Percentiles rank a stretch among this genome's conserved stretches.
Conservation (phyloP, 202 grass and related monocot species). For the Cymbopogon flexuosus region DNA sequence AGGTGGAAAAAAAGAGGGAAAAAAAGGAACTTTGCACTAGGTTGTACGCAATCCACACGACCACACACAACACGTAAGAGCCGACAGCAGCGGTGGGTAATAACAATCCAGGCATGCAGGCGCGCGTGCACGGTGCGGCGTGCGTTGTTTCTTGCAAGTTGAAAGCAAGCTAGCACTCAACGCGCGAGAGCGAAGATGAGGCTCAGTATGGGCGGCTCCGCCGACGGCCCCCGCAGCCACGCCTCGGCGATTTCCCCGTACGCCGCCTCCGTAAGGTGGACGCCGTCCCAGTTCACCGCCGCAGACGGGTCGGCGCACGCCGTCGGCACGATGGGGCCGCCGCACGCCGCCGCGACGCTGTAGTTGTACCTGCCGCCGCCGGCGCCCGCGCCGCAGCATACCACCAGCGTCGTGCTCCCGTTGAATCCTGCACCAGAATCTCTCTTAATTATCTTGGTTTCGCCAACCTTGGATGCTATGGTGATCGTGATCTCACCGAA, state of each 20-base stretch:
- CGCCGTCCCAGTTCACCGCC: conserved; percentile 37
- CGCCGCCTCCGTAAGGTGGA: conserved; percentile 39
- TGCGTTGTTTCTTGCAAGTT: not conserved
- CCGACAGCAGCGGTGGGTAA: not conserved
- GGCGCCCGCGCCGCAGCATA: conserved; percentile 23
- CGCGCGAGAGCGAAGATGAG: not conserved
- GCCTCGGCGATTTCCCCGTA: conserved; percentile 19
- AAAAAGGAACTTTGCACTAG: too few species aligned
- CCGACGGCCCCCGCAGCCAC: conserved; percentile 35
- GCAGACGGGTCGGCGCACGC: conserved; percentile 25
- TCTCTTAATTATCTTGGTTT: too few species aligned
- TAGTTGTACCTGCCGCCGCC: conserved; percentile 37
- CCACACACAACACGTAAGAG: too few species aligned
- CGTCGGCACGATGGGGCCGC: not conserved
- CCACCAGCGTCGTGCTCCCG: not conserved
- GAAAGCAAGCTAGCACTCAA: not conserved
- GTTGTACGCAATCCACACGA: too few species aligned
- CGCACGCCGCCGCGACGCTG: not conserved
- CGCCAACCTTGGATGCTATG: too few species aligned
- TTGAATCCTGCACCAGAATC: not conserved
- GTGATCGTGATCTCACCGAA: conserved; percentile 7
- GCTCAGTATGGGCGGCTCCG: conserved; percentile 22
- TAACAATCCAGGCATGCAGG: not conserved
- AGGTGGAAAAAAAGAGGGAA: too few species aligned
- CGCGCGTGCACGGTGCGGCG: too few species aligned